Conservation (phyloP, 164 flowering plant species). For the Sextonia rubra region DNA sequence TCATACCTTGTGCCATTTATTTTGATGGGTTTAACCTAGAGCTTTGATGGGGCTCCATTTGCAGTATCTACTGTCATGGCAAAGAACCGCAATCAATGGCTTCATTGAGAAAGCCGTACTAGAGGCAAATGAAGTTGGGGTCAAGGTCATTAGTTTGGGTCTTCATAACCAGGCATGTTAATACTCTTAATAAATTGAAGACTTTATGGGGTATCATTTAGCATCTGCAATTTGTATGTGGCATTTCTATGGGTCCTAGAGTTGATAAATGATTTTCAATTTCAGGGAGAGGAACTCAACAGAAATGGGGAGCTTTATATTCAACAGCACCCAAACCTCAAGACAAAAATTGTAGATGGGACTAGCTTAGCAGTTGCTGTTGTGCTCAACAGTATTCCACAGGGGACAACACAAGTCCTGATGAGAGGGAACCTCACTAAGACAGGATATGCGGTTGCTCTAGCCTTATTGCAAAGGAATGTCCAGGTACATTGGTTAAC, state of each 20-base stretch:
- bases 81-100: conserved; percentile 36
- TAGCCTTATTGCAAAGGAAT: conserved; percentile 41
- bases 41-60: background rate
- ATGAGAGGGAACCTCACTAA: conserved; percentile 39
- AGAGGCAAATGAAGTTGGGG: conserved; percentile 52
- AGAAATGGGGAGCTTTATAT: conserved; percentile 54
- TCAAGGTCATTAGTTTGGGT: conserved; percentile 58
- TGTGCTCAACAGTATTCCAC: conserved; percentile 53
- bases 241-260: background rate
- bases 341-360: conserved; percentile 62
- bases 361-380: conserved; percentile 59
- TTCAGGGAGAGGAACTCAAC: conserved; percentile 61
- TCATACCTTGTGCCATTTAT: background rate
- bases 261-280: background rate
- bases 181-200: background rate
- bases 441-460: conserved; percentile 33
- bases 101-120: conserved; percentile 65
- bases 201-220: no score
- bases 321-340: conserved; percentile 42
- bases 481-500: conserved; percentile 31
- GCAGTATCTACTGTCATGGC: conserved; percentile 41
- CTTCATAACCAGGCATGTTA: conserved; percentile 64
- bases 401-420: conserved; percentile 48
- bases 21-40: background rate
- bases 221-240: background rate